Evolutionary conservation across 805 yeast species (phyloP).

Genomic region (Suhomyces tanzawaensis): DNA sequence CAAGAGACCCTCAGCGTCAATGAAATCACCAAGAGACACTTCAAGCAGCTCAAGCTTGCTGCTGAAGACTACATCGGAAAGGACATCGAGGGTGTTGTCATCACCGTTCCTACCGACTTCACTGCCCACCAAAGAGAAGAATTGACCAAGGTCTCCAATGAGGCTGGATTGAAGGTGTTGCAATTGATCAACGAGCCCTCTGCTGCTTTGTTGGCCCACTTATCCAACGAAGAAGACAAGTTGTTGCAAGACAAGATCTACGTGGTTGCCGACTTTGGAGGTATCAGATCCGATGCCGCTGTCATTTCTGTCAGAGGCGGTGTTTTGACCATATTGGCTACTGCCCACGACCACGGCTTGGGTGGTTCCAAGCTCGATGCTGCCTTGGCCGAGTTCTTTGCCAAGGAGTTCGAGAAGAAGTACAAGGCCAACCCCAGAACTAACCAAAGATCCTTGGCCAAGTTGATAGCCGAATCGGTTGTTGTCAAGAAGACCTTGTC

Average conservation of each 20-base stretch:
- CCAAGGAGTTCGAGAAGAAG: conserved; percentile 93
- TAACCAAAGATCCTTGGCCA: conserved; percentile 83
- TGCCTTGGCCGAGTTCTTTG: conserved; percentile 76
- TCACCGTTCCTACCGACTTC: conserved; percentile 90
- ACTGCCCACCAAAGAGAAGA: conserved; percentile 67
- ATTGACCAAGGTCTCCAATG: conserved; percentile 57
- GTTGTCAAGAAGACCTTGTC: conserved; percentile 88
- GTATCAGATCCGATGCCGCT: conserved; percentile 93
- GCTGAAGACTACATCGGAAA: conserved; percentile 92
- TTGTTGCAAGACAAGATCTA: conserved; percentile 65
- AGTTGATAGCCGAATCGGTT: conserved; percentile 79
- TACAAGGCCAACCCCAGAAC: conserved; percentile 74
- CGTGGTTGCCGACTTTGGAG: conserved; percentile 96
- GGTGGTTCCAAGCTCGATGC: conserved; percentile 89
- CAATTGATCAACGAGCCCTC: conserved; percentile 92
- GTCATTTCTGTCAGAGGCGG: conserved; percentile 93
- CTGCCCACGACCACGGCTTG: conserved; percentile 74
- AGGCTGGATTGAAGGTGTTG: conserved; percentile 74
- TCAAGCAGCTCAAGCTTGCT: conserved; percentile 75
- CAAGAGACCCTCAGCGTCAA: conserved; percentile 62
- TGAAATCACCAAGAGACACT: conserved; percentile 81
- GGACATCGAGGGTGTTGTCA: conserved; percentile 74
- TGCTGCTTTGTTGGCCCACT: conserved; percentile 85
- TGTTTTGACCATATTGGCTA: conserved; percentile 80
- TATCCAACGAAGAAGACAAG: conserved; percentile 47